Base-by-base conservation (phyloP, 1,284 basidiomycete species). In the Clitocybe nebularis region DNA sequence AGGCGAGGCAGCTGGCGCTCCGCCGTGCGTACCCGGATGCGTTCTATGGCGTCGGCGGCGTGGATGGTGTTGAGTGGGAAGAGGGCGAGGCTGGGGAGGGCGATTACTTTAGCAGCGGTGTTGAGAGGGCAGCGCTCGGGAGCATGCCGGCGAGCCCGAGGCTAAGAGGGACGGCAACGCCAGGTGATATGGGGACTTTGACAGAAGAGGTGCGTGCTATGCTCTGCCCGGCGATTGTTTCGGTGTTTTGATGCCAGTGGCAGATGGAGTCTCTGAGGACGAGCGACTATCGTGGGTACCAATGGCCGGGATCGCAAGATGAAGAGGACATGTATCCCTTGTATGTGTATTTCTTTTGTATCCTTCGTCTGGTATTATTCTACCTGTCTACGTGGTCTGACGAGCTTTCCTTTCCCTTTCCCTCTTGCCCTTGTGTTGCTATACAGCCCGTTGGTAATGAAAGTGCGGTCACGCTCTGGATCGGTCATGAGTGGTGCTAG, bases 11-110 rank as follows among this genome's bases (percentile, higher is more conserved):
- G 68, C 73, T 98, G 43, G 93, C 93, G 19, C 74, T 99, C 42
- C 74, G 95, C 50, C 75, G 95, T 36, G 95, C 95, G 8, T 98
- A 99, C 65, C 95, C 95, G 1, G 93, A 98, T 56, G 84, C 88
- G 45, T 99, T 97, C 68, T 81, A 76, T 49, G 71, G 69, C 24
- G 60, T 57, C 2, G 72, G 63, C 20, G 77, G 68, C 0, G 77
- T 71, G 22, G 63, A 71, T 46, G 82, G 33, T 5, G 36, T 24
- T 3, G 39, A 47, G 39, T 48, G 83, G 48, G 49, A 48, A 21
- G 54, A 66, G 43, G 79, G 81, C 42, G 82, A 85, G 13, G 74
- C 76, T 45, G 74, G 71, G 33, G 66, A 61, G 33, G 53, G 50
- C 62, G 71, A 58, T 49, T 61, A 55, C 2, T 66, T 59, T 3